Evolutionary conservation across 805 yeast genomes (phyloP), one percentile per base, ranked within the genome.

Genomic region (Candida mattraensis): DNA sequence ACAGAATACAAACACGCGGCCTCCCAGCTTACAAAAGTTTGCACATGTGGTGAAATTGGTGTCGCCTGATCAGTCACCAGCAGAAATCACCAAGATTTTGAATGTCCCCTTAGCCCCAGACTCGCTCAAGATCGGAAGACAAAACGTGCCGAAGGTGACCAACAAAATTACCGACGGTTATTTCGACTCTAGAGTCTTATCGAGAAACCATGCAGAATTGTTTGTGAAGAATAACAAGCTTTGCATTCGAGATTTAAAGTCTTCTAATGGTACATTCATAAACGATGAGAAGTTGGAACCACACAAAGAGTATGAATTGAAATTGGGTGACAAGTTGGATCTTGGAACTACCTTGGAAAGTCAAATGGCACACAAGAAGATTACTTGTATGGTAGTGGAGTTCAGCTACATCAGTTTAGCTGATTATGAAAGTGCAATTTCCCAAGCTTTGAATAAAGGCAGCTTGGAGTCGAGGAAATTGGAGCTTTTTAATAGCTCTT

Each of bases 211-310:
- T 63, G 99, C 99, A 0, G 91, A 86, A 51, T 64, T 93, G 44
- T 86, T 76, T 66, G 76, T 88, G 23, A 52, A 47, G 24, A 93
- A 86, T 48, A 68, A 76, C 12, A 59, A 59, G 17, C 70, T 94
- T 14, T 87, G 72, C 70, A 72, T 93, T 17, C 78, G 81, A 47
- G 99, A 93, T 63, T 72, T 88, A 53, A 87, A 88, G 39, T 83
- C 95, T 2, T 84, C 96, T 16, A 93, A 93, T 61, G 99, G 99
- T 7, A 91, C 99, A 0, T 94, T 83, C 58, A 76, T 93, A 31
- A 93, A 93, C 58, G 86, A 80, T 21, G 69, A 64, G 26, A 80
- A 88, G 44, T 70, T 93, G 8, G 74, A 76, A 25, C 64, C 72
- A 11, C 86, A 79, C 24, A 71, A 70, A 34, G 83, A 78, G 28